Percentiles rank a stretch among this genome's conserved stretches.
Conservation (phyloP, 2,329 filamentous ascomycete species). For the Phyllosticta citribraziliensis region DNA sequence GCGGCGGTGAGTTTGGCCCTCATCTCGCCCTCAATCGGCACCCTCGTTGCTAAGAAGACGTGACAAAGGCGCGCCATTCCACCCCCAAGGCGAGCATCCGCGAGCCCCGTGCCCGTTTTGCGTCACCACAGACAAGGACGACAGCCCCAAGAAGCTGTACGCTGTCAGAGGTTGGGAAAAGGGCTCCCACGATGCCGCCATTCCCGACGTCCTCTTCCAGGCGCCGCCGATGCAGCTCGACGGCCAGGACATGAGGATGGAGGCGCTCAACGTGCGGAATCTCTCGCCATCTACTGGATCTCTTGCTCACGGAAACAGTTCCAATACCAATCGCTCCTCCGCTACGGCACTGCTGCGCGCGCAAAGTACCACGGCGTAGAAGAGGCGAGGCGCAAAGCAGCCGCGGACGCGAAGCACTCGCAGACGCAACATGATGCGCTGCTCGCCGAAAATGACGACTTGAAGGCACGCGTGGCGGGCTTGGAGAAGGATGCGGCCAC, state of each 20-base stretch:
- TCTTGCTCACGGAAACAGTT: slow-evolving; percentile 28
- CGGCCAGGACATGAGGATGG: slow-evolving; percentile 25
- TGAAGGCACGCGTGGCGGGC: slow-evolving; percentile 13
- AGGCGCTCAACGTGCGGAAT: slow-evolving; percentile 31
- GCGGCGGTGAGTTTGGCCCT: slow-evolving; percentile 32
- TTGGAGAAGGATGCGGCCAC: slow-evolving; percentile 18
- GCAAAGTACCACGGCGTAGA: neutral
- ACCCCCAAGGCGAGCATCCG: slow-evolving; percentile 31
- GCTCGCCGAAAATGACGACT: slow-evolving; percentile 15
- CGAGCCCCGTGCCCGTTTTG: slow-evolving; percentile 38
- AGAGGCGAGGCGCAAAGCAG: neutral
- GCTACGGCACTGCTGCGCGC: slow-evolving; percentile 19
- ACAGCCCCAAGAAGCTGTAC: slow-evolving; percentile 29
- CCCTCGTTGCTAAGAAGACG: neutral
- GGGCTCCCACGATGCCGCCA: slow-evolving; percentile 33
- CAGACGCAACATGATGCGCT: neutral
- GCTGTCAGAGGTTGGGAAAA: slow-evolving; percentile 34
- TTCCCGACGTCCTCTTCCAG: slow-evolving; percentile 34
- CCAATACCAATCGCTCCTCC: slow-evolving; percentile 33
- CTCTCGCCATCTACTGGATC: neutral
- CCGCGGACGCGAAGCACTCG: neutral
- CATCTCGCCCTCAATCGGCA: neutral
- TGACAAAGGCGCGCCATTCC: slow-evolving; percentile 35
- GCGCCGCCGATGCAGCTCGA: slow-evolving; percentile 37
- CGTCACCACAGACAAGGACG: slow-evolving; percentile 25